Evolutionary conservation across 2,329 filamentous ascomycete species (phyloP).

Genomic region (Fusarium anguioides): DNA sequence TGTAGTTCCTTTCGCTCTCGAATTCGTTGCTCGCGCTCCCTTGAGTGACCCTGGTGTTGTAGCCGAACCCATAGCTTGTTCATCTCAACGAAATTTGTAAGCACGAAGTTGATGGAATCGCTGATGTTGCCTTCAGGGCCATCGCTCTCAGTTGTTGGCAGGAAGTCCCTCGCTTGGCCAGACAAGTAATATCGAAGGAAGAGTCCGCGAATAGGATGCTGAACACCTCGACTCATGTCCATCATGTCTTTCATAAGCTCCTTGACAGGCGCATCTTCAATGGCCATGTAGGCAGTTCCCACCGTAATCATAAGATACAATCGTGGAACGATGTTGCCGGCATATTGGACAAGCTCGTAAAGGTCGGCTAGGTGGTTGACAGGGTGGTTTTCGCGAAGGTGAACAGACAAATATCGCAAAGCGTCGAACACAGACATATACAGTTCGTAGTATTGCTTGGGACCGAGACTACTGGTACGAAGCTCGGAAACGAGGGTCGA

Average conservation of each 20-base stretch:
- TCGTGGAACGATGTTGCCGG: constrained; percentile 95
- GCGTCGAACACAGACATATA: constrained; percentile 99
- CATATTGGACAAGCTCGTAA: constrained; percentile 98
- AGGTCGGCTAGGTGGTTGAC: constrained; percentile 98
- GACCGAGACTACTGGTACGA: constrained; percentile 95
- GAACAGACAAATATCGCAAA: constrained; percentile 93
- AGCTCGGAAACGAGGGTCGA: constrained; percentile 98
- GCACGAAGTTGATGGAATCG: constrained; percentile 96
- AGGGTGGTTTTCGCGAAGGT: constrained; percentile 96
- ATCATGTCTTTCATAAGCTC: constrained; percentile 99
- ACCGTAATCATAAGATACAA: constrained; percentile 99
- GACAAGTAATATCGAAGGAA: constrained; percentile 97
- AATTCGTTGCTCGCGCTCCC: constrained; percentile 91
- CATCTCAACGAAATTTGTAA: constrained; percentile 99
- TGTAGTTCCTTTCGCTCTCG: constrained; percentile 96
- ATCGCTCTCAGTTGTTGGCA: constrained; percentile 84
- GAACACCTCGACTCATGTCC: constrained; percentile 99
- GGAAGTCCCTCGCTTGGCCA: constrained; percentile 89
- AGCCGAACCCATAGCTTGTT: constrained; percentile 99
- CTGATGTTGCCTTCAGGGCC: constrained; percentile 95
- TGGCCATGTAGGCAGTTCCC: constrained; percentile 98
- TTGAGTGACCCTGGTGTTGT: constrained; percentile 96
- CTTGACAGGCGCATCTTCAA: constrained; percentile 97
- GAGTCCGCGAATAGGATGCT: constrained; percentile 93
- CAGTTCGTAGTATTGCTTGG: constrained; percentile 99